Percentiles rank a stretch among this genome's conserved stretches.
phyloP scores from a whole-genome alignment of 192 early-diverging fungal genomes.

The Backusella tarrabulga region DNA sequence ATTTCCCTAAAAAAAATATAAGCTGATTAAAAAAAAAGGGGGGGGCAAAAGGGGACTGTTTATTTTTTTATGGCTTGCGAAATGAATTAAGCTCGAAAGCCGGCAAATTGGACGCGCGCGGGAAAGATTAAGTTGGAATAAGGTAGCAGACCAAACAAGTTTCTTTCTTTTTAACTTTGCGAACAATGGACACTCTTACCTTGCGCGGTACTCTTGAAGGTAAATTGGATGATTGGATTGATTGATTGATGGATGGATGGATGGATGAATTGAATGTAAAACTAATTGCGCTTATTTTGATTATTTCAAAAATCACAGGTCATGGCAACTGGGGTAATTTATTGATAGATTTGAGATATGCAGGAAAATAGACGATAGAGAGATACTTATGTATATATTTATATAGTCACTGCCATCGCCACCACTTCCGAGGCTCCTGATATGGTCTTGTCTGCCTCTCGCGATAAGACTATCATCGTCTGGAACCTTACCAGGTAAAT shows the following conservation, averaged over 20 bases:
- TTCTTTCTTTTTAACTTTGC: conserved; percentile 26
- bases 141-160: not conserved
- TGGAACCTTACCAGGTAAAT: conserved; percentile 79
- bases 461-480: conserved; percentile 99
- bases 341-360: not conserved
- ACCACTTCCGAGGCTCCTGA: conserved; percentile 95
- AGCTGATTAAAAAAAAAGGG: not conserved
- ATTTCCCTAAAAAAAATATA: not conserved
- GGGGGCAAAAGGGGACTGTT: not conserved
- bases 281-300: not conserved
- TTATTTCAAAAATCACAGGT: conserved; percentile 11
- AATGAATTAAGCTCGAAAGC: not conserved
- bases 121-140: conserved; percentile 7
- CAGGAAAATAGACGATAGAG: conserved; percentile 5
- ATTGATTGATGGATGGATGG: conserved; percentile 33
- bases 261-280: conserved; percentile 2
- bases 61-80: conserved; percentile 4
- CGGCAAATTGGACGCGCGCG: not conserved
- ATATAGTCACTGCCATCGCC: conserved; percentile 90
- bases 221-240: conserved; percentile 17
- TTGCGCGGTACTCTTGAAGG: conserved; percentile 37
- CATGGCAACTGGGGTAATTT: conserved; percentile 38
- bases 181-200: conserved; percentile 35
- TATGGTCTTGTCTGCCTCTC: conserved; percentile 95
- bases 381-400: not conserved